These are phyloP conservation scores for Chalciporus chontae DNA, from an alignment of 768 basidiomycete genomes.

Conservation along the genomic window DNA sequence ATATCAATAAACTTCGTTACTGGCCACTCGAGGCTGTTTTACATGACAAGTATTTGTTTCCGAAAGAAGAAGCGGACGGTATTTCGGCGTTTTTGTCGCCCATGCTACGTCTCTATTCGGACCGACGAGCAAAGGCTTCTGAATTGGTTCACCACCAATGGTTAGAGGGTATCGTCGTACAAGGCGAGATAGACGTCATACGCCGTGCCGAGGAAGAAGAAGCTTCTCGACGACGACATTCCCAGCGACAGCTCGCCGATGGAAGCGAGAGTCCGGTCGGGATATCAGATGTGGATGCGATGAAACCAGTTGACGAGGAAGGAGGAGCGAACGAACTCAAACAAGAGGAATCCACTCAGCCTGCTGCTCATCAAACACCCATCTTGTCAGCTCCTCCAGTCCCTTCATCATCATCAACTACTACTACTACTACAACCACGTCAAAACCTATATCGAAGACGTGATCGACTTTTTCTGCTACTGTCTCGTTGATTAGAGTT, in stretches of 20 bases:
- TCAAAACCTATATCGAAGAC: slow-evolving; percentile 16
- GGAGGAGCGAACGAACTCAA: slow-evolving; percentile 7
- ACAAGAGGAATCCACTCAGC: slow-evolving; percentile 1
- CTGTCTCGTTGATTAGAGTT: neutral
- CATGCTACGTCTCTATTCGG: slow-evolving; percentile 88
- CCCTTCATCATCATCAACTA: slow-evolving; percentile 23
- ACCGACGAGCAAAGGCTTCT: slow-evolving; percentile 82
- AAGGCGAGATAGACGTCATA: slow-evolving; percentile 87
- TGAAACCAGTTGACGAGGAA: slow-evolving; percentile 73
- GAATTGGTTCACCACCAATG: slow-evolving; percentile 85
- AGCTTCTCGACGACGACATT: slow-evolving; percentile 17
- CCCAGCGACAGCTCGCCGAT: slow-evolving; percentile 11
- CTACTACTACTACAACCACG: slow-evolving; percentile 5
- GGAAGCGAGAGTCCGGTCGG: slow-evolving; percentile 9
- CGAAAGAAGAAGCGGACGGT: slow-evolving; percentile 73
- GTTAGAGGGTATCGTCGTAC: slow-evolving; percentile 81
- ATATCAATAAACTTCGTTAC: slow-evolving; percentile 90
- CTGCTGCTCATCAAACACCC: slow-evolving; percentile 24
- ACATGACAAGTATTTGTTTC: slow-evolving; percentile 95
- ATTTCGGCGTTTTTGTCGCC: slow-evolving; percentile 81
- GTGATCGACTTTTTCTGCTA: neutral
- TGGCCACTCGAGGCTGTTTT: slow-evolving; percentile 83
- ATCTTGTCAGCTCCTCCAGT: slow-evolving; percentile 33
- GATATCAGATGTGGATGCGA: slow-evolving; percentile 46
- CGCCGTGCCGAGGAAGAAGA: slow-evolving; percentile 59